Base-by-base conservation (phyloP, 345 rosid species). In the Eucalyptus dawsonii region DNA sequence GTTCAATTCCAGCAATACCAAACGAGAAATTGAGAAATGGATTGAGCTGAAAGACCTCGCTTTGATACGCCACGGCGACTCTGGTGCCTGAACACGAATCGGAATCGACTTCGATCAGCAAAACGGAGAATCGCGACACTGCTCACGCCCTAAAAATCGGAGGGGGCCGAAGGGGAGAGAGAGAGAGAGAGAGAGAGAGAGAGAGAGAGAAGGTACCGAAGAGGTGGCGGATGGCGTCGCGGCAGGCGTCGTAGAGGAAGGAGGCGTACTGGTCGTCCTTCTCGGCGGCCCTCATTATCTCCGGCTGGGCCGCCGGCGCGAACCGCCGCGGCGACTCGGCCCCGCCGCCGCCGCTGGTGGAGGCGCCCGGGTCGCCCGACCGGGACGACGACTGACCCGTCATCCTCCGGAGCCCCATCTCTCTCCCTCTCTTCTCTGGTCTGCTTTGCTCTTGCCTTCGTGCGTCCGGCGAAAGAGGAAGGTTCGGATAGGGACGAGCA, bases 201-300 rank as follows among this genome's bases (percentile, higher is more conserved):
- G 40, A 87, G 88, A 69, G 86, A 76, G 50, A 16, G 76, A 58
- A 62, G 11, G 62, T 90, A 95, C 98, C 99, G 86, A 97, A 95
- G 69, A 96, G 96, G 76, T 96, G 97, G 51, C 98, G 96, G 80
- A 98, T 91, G 88, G 99, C 98, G 90, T 98, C 99, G 89, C 97
- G 98, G 93, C 98, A 98, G 89, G 99, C 98, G 56, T 95, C 99
- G 91, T 95, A 95, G 90, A 98, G 93, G 94, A 94, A 97, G 91
- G 96, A 94, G 72, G 99, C 98, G 91, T 98, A 96, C 72, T 97
- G 99, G 89, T 96, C 99, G 91, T 98, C 99, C 89, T 98, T 97
- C 94, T 97, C 99, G 14, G 98, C 98, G 7, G 98, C 98, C 93
- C 99, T 96, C 99, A 97, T 96, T 69, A 95, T 90, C 91, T 97